Conservation (phyloP, 1,139 yeast genomes). For the Suhomyces taliae region DNA sequence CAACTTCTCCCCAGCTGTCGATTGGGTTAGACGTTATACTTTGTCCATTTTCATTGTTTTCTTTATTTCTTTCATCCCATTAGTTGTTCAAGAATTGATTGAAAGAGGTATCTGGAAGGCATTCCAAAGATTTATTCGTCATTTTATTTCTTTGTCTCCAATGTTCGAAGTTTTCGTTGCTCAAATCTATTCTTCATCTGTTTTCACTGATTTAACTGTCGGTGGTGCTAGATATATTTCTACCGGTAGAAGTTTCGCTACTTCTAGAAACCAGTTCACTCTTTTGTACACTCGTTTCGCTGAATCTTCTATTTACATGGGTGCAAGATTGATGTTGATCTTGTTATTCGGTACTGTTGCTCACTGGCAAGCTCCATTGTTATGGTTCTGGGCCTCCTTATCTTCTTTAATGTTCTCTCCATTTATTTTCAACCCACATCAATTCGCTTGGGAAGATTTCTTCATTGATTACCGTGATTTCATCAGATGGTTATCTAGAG, state of each 20-base stretch:
- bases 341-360: conserved; percentile 88
- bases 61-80: conserved; percentile 95
- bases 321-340: conserved; percentile 88
- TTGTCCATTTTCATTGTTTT: conserved; percentile 97
- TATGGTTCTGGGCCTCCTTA: conserved; percentile 98
- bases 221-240: conserved; percentile 99
- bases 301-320: conserved; percentile 94
- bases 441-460: conserved; percentile 98
- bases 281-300: conserved; percentile 96
- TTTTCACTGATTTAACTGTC: conserved; percentile 87
- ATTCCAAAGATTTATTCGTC: conserved; percentile 85
- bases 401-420: conserved; percentile 92
- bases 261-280: conserved; percentile 96
- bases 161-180: conserved; percentile 98
- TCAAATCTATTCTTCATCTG: conserved; percentile 92
- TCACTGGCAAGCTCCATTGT: conserved; percentile 94
- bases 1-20: conserved; percentile 84
- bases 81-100: conserved; percentile 93
- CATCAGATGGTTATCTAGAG: conserved; percentile 98
- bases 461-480: conserved; percentile 98
- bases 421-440: conserved; percentile 96
- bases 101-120: conserved; percentile 99
- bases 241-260: conserved; percentile 99
- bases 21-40: conserved; percentile 97
- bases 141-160: conserved; percentile 86